Evolutionary conservation across 2,329 filamentous ascomycete genomes (phyloP).

Genomic region (Colletotrichum acutatum): DNA sequence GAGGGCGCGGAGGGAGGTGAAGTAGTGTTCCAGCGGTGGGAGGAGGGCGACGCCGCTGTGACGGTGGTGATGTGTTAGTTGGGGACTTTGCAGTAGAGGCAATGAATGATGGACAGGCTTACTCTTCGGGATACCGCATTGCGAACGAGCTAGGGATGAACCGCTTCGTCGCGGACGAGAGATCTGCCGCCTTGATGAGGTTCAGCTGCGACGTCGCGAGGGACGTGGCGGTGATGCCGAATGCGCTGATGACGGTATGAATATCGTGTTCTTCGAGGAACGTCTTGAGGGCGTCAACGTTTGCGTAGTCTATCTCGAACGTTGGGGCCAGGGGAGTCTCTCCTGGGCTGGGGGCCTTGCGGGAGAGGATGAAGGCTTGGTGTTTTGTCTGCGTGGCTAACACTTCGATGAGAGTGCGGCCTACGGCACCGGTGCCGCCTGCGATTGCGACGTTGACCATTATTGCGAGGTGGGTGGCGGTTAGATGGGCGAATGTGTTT

Average conservation of each 20-base stretch:
- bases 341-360: background rate
- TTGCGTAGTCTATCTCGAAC: background rate
- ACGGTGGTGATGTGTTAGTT: background rate
- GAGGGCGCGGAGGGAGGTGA: background rate
- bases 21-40: constrained; percentile 13
- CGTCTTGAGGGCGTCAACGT: background rate
- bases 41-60: constrained; percentile 38
- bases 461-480: background rate
- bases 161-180: background rate
- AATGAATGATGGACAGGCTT: too few relatives aligned
- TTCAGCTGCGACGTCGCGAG: background rate
- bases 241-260: background rate
- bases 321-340: background rate
- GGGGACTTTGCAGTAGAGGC: too few relatives aligned
- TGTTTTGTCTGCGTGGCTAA: background rate
- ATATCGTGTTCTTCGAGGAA: background rate
- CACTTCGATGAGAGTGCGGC: background rate
- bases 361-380: background rate
- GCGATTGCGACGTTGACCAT: background rate
- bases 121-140: background rate
- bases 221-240: background rate
- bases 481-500: background rate
- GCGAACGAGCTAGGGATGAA: background rate
- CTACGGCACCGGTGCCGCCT: background rate
- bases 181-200: background rate